Evolutionary conservation across 2,329 filamentous ascomycete species (phyloP).

Genomic region (Neofusicoccum kwambonambiense): DNA sequence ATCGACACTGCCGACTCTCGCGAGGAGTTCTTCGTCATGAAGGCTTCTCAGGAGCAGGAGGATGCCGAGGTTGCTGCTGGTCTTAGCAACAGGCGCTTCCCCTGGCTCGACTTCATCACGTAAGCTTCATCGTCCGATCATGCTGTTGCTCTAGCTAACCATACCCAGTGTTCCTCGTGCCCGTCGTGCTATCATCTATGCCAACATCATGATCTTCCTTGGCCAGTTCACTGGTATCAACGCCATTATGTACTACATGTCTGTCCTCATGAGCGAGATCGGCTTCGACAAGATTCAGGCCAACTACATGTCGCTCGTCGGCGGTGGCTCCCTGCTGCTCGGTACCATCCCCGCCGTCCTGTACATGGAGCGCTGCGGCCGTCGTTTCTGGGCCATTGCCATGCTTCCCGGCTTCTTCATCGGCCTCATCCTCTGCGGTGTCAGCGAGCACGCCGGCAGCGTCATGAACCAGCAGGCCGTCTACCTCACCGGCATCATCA

Average conservation of each 20-base stretch:
- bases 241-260: conserved; percentile 72
- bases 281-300: conserved; percentile 62
- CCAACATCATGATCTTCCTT: conserved; percentile 34
- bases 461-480: conserved; percentile 54
- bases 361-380: conserved; percentile 70
- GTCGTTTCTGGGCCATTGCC: conserved; percentile 71
- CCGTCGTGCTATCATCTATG: conserved; percentile 34
- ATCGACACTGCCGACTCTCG: conserved; percentile 55
- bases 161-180: conserved; percentile 25
- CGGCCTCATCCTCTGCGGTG: conserved; percentile 65
- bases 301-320: conserved; percentile 74
- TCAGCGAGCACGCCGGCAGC: conserved; percentile 58
- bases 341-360: conserved; percentile 68
- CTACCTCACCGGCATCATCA: conserved; percentile 65
- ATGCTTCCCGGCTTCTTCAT: conserved; percentile 73
- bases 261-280: conserved; percentile 64
- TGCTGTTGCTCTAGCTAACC: too few relatives aligned
- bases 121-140: too few relatives aligned
- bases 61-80: conserved; percentile 52
- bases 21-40: conserved; percentile 73
- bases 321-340: conserved; percentile 64
- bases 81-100: conserved; percentile 56
- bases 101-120: conserved; percentile 74
- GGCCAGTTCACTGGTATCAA: conserved; percentile 72
- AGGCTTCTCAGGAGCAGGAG: conserved; percentile 59